These are phyloP conservation scores for Chalciporus pseudorubinellus DNA, from an alignment of 768 basidiomycete genomes.

Conservation along the genomic window DNA sequence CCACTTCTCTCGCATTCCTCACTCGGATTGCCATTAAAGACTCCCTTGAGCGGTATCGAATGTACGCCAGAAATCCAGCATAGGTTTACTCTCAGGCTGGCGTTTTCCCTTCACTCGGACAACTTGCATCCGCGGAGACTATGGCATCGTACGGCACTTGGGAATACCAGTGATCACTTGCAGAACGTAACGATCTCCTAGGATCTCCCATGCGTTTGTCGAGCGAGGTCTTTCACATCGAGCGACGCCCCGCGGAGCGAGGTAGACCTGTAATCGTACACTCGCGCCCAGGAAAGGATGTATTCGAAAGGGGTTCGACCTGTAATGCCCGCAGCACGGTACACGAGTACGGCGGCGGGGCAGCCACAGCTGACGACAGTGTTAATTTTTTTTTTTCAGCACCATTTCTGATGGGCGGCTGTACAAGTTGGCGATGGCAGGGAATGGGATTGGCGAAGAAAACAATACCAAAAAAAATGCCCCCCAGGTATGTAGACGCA, in stretches of 20 bases:
- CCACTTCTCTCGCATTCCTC: no score
- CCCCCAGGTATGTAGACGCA: conserved; percentile 27
- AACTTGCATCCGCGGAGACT: neutral
- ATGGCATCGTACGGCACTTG: conserved; percentile 56
- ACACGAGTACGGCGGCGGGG: conserved; percentile 63
- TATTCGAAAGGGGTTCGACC: conserved; percentile 39
- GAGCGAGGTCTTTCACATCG: conserved; percentile 3
- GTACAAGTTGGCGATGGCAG: conserved; percentile 40
- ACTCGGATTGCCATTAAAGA: no score
- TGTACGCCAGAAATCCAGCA: no score
- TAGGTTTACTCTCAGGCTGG: neutral
- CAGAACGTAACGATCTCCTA: no score
- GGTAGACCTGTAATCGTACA: conserved; percentile 25
- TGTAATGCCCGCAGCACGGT: conserved; percentile 56
- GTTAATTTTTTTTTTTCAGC: conserved; percentile 15
- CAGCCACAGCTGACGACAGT: conserved; percentile 9
- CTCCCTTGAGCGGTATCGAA: no score
- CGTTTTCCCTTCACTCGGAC: neutral
- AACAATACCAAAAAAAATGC: conserved; percentile 53
- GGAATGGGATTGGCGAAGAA: conserved; percentile 69
- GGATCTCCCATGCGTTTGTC: no score
- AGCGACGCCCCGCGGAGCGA: conserved; percentile 16
- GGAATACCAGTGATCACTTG: conserved; percentile 39
- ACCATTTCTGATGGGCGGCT: conserved; percentile 44
- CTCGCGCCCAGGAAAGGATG: conserved; percentile 43